Conservation (phyloP, 2,329 filamentous ascomycete species). For the Fusarium anguioides region DNA sequence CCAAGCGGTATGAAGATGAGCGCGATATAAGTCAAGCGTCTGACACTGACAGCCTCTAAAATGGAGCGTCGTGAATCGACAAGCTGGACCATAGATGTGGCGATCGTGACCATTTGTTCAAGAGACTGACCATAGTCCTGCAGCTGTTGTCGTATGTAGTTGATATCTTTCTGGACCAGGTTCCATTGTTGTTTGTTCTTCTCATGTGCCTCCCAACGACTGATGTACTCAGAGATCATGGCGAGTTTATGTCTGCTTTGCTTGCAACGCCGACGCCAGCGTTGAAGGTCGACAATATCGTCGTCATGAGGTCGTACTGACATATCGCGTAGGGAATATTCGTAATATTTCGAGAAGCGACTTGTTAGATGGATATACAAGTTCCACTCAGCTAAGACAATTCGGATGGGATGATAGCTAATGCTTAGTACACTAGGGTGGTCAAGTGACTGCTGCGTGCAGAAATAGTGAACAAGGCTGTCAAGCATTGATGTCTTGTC, state of each 20-base stretch:
- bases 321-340: not conserved
- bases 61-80: not conserved
- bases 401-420: not conserved
- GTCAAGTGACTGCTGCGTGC: not conserved
- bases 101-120: not conserved
- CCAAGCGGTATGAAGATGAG: accelerated
- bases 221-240: accelerated
- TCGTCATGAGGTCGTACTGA: accelerated
- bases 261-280: not conserved
- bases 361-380: not conserved
- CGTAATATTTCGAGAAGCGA: not conserved
- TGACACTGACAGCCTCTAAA: not conserved
- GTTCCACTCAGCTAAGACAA: not conserved
- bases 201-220: accelerated
- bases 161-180: accelerated
- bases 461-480: not conserved
- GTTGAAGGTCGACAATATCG: not conserved
- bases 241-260: accelerated
- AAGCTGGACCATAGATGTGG: not conserved
- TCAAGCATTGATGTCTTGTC: not conserved
- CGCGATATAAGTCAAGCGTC: not conserved
- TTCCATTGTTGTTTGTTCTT: not conserved
- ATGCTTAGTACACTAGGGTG: not conserved
- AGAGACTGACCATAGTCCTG: not conserved
- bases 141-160: not conserved